These are phyloP conservation scores for Agarophyton chilense DNA, from an alignment of 23 red algal species.

Conservation along the genomic window DNA sequence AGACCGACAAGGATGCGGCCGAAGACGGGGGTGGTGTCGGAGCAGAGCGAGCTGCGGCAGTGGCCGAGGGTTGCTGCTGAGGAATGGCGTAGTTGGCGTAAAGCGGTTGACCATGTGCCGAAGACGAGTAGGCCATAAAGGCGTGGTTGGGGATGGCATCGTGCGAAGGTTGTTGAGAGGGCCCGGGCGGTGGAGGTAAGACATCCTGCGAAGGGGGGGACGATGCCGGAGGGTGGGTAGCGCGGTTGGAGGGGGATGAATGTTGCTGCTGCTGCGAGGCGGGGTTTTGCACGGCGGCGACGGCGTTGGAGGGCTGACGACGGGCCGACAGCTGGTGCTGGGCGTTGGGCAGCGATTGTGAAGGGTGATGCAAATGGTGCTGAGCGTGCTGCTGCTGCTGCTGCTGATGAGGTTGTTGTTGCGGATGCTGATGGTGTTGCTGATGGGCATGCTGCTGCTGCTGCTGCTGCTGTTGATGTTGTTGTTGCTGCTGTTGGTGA, in stretches of 20 bases:
- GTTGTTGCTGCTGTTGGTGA: conserved; percentile 7
- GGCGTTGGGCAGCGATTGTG: neutral
- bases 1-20: neutral
- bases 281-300: neutral
- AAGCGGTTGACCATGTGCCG: neutral
- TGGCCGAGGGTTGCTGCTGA: neutral
- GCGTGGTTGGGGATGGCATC: neutral
- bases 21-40: conserved; percentile 9
- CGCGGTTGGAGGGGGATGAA: neutral
- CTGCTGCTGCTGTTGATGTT: neutral
- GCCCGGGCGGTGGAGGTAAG: neutral
- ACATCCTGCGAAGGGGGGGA: conserved; percentile 13
- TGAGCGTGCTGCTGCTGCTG: neutral
- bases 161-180: neutral
- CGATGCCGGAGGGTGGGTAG: conserved; percentile 1
- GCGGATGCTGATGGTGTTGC: neutral
- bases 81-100: neutral
- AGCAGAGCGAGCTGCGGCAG: neutral
- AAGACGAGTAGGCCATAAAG: conserved; percentile 9
- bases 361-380: neutral
- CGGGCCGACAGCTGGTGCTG: neutral
- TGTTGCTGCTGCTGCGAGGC: neutral
- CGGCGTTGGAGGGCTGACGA: neutral
- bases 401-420: neutral
- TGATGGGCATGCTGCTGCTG: neutral